Percentiles rank a stretch among this genome's conserved stretches.
phyloP scores from a whole-genome alignment of 768 basidiomycete species.

The Boletus barrowsii region DNA sequence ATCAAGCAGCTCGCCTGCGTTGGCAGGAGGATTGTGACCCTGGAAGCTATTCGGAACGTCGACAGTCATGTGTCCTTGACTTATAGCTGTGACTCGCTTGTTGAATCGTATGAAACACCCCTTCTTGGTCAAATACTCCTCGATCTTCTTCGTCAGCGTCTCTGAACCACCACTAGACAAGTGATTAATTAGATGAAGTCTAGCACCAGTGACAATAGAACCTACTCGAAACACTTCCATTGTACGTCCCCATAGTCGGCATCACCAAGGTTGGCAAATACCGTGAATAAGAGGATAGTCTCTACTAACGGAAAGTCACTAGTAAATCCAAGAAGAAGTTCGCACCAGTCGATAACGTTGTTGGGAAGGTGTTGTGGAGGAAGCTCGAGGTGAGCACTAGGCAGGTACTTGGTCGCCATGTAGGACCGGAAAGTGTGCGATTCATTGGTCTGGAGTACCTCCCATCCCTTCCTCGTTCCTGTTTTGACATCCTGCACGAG shows the following conservation, averaged over 20 bases:
- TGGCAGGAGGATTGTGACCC: too few species aligned
- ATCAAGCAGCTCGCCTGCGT: neutral
- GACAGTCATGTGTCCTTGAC: neutral
- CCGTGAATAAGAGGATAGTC: neutral
- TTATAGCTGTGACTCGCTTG: slow-evolving; percentile 4
- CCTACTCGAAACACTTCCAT: slow-evolving; percentile 13
- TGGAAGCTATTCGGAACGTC: neutral
- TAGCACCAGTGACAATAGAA: neutral
- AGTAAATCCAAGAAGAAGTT: neutral
- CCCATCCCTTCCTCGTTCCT: slow-evolving; percentile 22
- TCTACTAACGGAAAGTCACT: neutral
- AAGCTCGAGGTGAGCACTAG: slow-evolving; percentile 14
- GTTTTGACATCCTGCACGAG: slow-evolving; percentile 21
- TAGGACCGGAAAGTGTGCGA: slow-evolving; percentile 24
- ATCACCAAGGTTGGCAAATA: neutral
- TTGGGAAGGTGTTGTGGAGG: slow-evolving; percentile 12
- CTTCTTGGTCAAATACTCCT: neutral
- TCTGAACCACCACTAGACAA: slow-evolving; percentile 1
- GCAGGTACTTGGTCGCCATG: slow-evolving; percentile 20
- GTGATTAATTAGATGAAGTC: too few species aligned
- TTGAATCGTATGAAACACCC: neutral
- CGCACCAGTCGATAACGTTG: slow-evolving; percentile 30
- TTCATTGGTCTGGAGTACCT: slow-evolving; percentile 25
- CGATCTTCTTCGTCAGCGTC: slow-evolving; percentile 1
- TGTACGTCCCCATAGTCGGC: neutral